Evolutionary conservation across 805 yeast genomes (phyloP), one percentile per base, ranked within the genome.

Genomic region (Metschnikowia baotianmanensis): DNA sequence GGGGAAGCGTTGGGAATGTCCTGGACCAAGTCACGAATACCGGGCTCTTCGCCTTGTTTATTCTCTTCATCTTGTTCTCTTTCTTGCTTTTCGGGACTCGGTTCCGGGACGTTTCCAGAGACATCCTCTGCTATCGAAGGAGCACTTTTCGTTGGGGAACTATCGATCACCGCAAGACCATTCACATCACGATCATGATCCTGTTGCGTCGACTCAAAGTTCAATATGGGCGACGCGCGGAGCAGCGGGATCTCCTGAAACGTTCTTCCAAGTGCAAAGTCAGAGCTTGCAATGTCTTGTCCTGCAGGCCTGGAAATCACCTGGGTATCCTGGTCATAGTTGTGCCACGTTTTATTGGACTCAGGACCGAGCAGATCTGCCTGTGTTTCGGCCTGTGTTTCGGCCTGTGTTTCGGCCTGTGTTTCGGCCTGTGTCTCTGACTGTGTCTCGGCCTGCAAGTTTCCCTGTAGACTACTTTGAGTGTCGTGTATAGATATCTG

Each of bases 131-230:
- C 33, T 8, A 11, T 27, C 6, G 27, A 10, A 3, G 13, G 12
- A 13, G 20, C 23, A 12, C 17, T 15, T 25, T 40, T 40, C n/a
- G 43, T 40, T 7, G 43, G 43, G 7, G 43, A 40, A 16, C 43
- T 40, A 20, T 40, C 43, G 20, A 40, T 40, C 16, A 26, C 12
- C 2, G 35, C 20, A n/a, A 38, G 10, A 8, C 33, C 36, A 5
- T 21, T 13, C n/a, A n/a, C 12, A 4, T 15, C 17, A 11, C 19
- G 34, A 23, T n/a, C n/a, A n/a, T n/a, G 34, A 23, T 34, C 39
- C 8, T 34, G 36, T 19, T 24, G 38, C 15, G 43, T 39, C 13
- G 28, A 23, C 11, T 34, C 31, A 29, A 20, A 34, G 16, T 17
- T 34, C 8, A 27, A 28, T 21, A 38, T n/a, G 4, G 33, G 36